Evolutionary conservation across 2,329 filamentous ascomycete genomes (phyloP).

Genomic region (Bipolaris sorokiniana): DNA sequence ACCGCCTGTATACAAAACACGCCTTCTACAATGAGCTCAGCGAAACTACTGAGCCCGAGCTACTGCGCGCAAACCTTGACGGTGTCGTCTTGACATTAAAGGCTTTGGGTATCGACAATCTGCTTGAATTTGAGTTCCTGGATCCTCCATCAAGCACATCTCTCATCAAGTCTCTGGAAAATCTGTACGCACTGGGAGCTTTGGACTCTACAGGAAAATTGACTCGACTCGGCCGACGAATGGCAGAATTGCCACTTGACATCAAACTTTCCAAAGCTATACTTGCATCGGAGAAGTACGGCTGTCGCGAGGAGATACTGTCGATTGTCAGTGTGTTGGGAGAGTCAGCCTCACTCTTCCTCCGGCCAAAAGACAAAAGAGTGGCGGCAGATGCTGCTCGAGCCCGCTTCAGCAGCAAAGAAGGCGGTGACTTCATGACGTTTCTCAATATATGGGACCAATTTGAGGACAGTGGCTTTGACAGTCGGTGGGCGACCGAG

Average conservation of each 20-base stretch:
- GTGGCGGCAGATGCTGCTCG: conserved; percentile 92
- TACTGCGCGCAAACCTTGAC: conserved; percentile 87
- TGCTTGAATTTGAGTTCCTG: conserved; percentile 96
- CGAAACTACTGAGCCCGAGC: conserved; percentile 87
- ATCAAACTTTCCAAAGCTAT: conserved; percentile 91
- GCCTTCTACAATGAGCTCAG: conserved; percentile 95
- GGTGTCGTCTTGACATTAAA: conserved; percentile 85
- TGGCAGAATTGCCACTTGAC: conserved; percentile 93
- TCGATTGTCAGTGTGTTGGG: conserved; percentile 94
- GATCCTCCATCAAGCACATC: conserved; percentile 90
- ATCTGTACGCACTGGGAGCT: conserved; percentile 87
- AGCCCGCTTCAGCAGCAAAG: conserved; percentile 76
- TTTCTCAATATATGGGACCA: conserved; percentile 94
- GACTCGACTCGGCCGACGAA: conserved; percentile 88
- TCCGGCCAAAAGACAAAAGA: conserved; percentile 92
- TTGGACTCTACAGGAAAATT: conserved; percentile 87
- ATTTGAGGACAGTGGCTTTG: conserved; percentile 92
- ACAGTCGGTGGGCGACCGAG: conserved; percentile 83
- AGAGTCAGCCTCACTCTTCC: conserved; percentile 88
- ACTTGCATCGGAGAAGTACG: conserved; percentile 84
- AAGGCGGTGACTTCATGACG: conserved; percentile 87
- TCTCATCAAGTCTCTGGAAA: conserved; percentile 85
- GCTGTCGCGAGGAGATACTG: conserved; percentile 92
- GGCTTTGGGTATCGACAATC: conserved; percentile 86
- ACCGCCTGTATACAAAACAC: conserved; percentile 90